Evolutionary conservation across 176 grass and related monocot genomes (phyloP).

Genomic region (Triticum monococcum): DNA sequence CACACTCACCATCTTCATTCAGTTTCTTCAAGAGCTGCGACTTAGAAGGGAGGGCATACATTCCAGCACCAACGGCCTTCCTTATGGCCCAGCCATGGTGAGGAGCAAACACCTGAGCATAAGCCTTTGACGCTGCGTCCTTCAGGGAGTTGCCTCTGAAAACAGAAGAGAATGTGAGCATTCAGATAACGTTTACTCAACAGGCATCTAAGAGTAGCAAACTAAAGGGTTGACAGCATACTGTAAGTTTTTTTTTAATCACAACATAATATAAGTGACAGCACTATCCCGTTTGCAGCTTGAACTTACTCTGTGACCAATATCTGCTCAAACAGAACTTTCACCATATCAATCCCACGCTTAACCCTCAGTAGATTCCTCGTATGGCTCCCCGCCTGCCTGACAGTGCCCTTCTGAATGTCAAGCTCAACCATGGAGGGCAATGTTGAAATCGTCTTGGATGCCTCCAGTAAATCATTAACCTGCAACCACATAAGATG

Average conservation of each 20-base stretch:
- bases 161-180: background rate
- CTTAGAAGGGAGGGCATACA: slow-evolving; percentile 89
- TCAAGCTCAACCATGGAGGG: slow-evolving; percentile 76
- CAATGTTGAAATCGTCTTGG: slow-evolving; percentile 69
- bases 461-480: slow-evolving; percentile 72
- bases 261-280: background rate
- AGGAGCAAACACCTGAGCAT: slow-evolving; percentile 86
- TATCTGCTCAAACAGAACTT: slow-evolving; percentile 87
- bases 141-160: slow-evolving; percentile 80
- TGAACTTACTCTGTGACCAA: slow-evolving; percentile 62
- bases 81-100: slow-evolving; percentile 88
- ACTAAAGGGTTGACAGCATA: background rate
- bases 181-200: background rate
- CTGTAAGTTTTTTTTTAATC: too few species aligned
- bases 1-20: slow-evolving; percentile 89
- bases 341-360: slow-evolving; percentile 91
- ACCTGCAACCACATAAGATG: slow-evolving; percentile 40
- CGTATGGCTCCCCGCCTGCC: slow-evolving; percentile 63
- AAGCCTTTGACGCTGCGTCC: slow-evolving; percentile 72
- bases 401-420: slow-evolving; percentile 55
- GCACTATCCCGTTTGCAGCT: background rate
- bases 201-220: background rate
- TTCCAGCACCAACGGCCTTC: slow-evolving; percentile 86
- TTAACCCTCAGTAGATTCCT: slow-evolving; percentile 88
- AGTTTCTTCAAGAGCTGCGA: slow-evolving; percentile 82